Conservation (phyloP, 352 stramenopile species). For the Peronospora destructor region DNA sequence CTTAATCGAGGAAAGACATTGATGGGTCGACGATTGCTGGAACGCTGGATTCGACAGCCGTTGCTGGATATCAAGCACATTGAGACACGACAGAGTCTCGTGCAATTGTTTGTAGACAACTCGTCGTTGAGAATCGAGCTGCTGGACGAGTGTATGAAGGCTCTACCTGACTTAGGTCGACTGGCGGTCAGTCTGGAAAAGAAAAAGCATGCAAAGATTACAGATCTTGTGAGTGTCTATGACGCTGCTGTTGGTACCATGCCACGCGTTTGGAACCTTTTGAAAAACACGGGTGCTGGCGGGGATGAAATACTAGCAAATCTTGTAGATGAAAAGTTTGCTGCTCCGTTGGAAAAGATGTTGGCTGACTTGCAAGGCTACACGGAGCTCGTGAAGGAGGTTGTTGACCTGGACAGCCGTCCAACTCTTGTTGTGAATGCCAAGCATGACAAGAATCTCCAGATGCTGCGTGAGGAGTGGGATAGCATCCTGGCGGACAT, state of each 20-base stretch:
- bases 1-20: conserved; percentile 92
- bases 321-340: conserved; percentile 47
- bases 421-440: conserved; percentile 74
- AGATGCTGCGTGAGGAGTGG: conserved; percentile 68
- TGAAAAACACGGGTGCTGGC: conserved; percentile 29
- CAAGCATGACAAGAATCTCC: conserved; percentile 80
- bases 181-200: conserved; percentile 59
- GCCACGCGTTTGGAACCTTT: conserved; percentile 49
- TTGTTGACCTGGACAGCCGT: conserved; percentile 77
- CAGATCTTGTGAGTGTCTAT: conserved; percentile 78
- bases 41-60: conserved; percentile 96
- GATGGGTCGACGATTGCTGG: conserved; percentile 90
- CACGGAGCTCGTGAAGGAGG: conserved; percentile 67
- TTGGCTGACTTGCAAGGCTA: conserved; percentile 59
- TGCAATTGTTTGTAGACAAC: conserved; percentile 90
- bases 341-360: conserved; percentile 44
- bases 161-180: conserved; percentile 69
- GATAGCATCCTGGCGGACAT: conserved; percentile 60
- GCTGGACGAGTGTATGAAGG: conserved; percentile 84
- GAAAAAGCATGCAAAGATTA: conserved; percentile 70
- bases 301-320: conserved; percentile 29
- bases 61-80: conserved; percentile 88
- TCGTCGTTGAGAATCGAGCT: conserved; percentile 80
- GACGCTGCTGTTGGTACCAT: conserved; percentile 66
- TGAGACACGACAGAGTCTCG: conserved; percentile 83